phyloP scores from a whole-genome alignment of 176 grass and related monocot genomes.

The Triticum aestivum region IWGSC_CS_RefSeq_v2.1 NC_057811.1:41086575-41087074 shows the following conservation, averaged over 20 bases:
- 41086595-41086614: conserved; percentile 62
- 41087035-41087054: conserved; percentile 52
- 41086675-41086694: conserved; percentile 68
- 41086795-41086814: conserved; percentile 53
- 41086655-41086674: conserved; percentile 62
- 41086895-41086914: conserved; percentile 42
- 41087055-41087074: conserved; percentile 54
- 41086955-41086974: conserved; percentile 41
- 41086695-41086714: conserved; percentile 74
- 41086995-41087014: conserved; percentile 81
- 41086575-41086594: conserved; percentile 81
- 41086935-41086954: conserved; percentile 80
- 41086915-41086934: conserved; percentile 76
- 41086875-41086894: conserved; percentile 51
- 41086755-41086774: conserved; percentile 73
- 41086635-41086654: conserved; percentile 64
- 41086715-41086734: conserved; percentile 46
- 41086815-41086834: conserved; percentile 76
- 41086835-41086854: conserved; percentile 64
- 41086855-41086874: conserved; percentile 66
- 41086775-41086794: conserved; percentile 46
- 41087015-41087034: conserved; percentile 89
- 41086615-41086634: conserved; percentile 61
- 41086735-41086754: conserved; percentile 70
- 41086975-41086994: conserved; percentile 86